Conservation (phyloP, 139 green algal species). For the Micractinium sp. region DNA sequence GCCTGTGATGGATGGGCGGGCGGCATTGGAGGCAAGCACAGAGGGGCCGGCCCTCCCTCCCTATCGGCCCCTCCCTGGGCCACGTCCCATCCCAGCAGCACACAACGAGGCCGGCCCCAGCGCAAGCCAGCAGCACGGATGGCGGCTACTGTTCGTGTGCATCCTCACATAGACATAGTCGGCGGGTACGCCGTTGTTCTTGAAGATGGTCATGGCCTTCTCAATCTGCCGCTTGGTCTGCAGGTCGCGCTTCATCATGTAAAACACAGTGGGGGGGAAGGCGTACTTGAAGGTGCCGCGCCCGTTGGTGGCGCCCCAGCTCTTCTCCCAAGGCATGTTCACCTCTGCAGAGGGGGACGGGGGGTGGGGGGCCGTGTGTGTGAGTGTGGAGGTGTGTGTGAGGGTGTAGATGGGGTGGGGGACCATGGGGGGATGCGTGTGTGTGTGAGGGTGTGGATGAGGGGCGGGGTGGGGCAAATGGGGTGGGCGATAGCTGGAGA, state of each 20-base stretch:
- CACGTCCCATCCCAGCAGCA: background rate
- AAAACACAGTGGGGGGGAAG: slow-evolving; percentile 20
- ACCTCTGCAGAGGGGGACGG: background rate
- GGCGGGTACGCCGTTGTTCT: background rate
- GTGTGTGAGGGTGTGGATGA: background rate
- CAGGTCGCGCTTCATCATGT: slow-evolving; percentile 20
- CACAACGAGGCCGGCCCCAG: background rate
- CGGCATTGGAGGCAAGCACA: background rate
- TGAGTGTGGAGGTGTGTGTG: background rate
- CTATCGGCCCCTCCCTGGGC: no score
- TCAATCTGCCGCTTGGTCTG: slow-evolving; percentile 18
- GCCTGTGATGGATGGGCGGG: background rate
- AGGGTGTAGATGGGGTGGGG: no score
- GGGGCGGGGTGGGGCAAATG: no score
- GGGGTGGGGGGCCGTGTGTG: background rate
- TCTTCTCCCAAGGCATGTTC: slow-evolving; percentile 29
- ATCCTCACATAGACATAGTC: slow-evolving; percentile 21
- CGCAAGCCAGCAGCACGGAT: no score
- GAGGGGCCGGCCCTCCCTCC: no score
- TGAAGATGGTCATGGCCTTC: background rate
- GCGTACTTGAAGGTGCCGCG: background rate
- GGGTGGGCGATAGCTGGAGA: no score
- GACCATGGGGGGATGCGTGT: no score
- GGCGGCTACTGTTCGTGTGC: no score
- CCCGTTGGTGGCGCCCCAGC: slow-evolving; percentile 8